Percentiles rank a stretch among this genome's conserved stretches.
These are phyloP conservation scores for Nidula niveotomentosa DNA, from an alignment of 1,284 basidiomycete species.

Conservation along the genomic window DNA sequence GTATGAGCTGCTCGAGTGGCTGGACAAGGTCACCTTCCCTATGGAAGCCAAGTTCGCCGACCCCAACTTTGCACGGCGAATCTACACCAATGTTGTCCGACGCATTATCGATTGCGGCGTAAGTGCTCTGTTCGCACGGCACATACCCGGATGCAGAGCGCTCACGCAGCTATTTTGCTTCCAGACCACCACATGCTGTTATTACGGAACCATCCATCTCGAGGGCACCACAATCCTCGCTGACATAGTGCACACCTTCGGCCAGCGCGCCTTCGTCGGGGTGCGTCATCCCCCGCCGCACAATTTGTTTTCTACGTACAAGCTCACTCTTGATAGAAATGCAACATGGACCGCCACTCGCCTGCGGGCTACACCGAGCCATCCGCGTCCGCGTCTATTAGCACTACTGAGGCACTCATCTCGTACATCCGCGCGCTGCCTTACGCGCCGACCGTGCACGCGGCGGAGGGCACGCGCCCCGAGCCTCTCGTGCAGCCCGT, in stretches of 20 bases:
- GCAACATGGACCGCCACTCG: constrained; percentile 88
- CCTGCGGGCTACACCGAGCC: constrained; percentile 76
- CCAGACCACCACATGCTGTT: constrained; percentile 92
- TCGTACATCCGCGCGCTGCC: constrained; percentile 62
- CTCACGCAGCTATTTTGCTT: background rate
- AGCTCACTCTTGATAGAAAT: constrained; percentile 58
- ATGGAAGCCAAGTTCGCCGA: constrained; percentile 84
- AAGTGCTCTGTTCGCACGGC: constrained; percentile 23
- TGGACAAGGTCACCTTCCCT: constrained; percentile 86
- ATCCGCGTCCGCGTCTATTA: constrained; percentile 55
- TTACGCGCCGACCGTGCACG: constrained; percentile 17
- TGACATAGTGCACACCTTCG: constrained; percentile 68
- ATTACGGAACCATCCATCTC: constrained; percentile 86
- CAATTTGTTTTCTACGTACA: background rate
- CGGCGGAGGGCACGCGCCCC: constrained; percentile 20
- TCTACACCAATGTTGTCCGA: constrained; percentile 77
- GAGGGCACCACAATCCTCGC: constrained; percentile 83
- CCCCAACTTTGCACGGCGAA: constrained; percentile 63
- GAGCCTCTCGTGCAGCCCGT: constrained; percentile 79
- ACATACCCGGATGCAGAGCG: background rate
- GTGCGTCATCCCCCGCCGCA: constrained; percentile 34
- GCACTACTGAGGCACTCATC: constrained; percentile 67
- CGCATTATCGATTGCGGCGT: constrained; percentile 80
- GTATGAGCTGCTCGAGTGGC: constrained; percentile 91
- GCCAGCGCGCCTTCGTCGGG: constrained; percentile 88